Evolutionary conservation across 2,329 filamentous ascomycete genomes (phyloP).

Genomic region (Scedosporium aurantiacum): DNA sequence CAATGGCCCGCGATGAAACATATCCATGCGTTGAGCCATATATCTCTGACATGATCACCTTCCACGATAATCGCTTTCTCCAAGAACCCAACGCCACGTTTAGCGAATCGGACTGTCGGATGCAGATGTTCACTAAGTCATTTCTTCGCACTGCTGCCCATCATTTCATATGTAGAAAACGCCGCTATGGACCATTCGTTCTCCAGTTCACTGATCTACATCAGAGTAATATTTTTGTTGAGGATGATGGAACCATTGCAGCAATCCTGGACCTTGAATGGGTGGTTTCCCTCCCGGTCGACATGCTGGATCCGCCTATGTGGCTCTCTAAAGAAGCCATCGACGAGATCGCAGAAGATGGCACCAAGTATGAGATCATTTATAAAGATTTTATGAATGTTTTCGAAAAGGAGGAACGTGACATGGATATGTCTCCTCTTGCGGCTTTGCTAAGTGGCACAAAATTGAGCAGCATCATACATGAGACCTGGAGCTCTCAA

Average conservation of each 20-base stretch:
- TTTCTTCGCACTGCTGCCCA: conserved; percentile 17
- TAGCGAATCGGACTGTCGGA: conserved; percentile 16
- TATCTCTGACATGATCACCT: conserved; percentile 16
- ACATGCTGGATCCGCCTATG: conserved; percentile 20
- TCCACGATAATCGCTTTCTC: conserved; percentile 17
- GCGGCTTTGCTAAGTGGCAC: neutral
- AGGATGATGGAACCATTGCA: conserved; percentile 22
- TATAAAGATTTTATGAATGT: neutral
- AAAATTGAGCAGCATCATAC: neutral
- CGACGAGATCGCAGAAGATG: conserved; percentile 8
- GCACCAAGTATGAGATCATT: neutral
- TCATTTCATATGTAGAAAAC: conserved; percentile 14
- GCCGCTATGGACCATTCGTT: conserved; percentile 16
- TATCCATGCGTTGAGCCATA: conserved; percentile 19
- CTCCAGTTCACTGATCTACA: conserved; percentile 21
- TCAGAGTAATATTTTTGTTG: conserved; percentile 23
- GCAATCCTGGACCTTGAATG: conserved; percentile 23
- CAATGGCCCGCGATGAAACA: conserved; percentile 18
- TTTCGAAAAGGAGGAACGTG: neutral
- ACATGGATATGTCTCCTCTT: neutral
- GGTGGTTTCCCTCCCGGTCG: conserved; percentile 18
- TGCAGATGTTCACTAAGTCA: conserved; percentile 16
- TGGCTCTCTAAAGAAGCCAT: conserved; percentile 19
- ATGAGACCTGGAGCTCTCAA: neutral
- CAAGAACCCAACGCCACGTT: conserved; percentile 16